Percentiles rank a stretch among this genome's conserved stretches.
Conservation (phyloP, 306 rosid genomes). For the Vigna reflexopilosa region DNA sequence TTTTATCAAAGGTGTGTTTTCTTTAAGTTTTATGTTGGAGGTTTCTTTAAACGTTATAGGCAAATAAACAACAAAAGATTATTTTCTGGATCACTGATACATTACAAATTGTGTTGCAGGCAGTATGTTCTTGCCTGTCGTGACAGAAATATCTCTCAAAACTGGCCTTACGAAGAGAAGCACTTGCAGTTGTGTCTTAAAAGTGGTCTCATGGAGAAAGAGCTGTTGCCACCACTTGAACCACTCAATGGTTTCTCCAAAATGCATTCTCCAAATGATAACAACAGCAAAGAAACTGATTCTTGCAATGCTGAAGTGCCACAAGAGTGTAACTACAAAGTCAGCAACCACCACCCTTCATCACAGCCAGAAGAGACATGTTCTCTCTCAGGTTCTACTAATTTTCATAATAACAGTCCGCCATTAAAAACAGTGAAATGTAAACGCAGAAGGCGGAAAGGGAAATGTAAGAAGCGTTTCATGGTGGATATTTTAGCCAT, state of each 20-base stretch:
- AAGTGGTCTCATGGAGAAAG: constrained; percentile 51
- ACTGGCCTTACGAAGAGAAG: constrained; percentile 69
- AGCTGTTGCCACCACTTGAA: constrained; percentile 65
- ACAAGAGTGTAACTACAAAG: constrained; percentile 37
- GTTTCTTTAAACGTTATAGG: neutral
- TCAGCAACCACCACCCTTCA: constrained; percentile 36
- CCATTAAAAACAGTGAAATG: constrained; percentile 38
- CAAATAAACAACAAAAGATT: neutral
- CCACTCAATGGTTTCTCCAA: constrained; percentile 41
- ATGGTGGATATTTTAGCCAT: constrained; percentile 60
- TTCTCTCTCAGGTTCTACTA: constrained; percentile 17
- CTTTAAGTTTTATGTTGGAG: too few relatives aligned
- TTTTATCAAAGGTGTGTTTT: neutral
- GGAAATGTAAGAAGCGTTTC: constrained; percentile 57
- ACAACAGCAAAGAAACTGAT: constrained; percentile 33
- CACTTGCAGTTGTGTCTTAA: constrained; percentile 57
- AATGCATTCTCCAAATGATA: constrained; percentile 38
- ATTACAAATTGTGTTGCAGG: constrained; percentile 46
- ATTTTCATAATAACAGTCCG: constrained; percentile 10
- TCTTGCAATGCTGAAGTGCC: constrained; percentile 29
- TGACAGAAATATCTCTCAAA: constrained; percentile 45
- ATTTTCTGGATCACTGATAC: neutral
- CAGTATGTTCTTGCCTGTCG: constrained; percentile 63
- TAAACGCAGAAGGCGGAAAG: constrained; percentile 45
- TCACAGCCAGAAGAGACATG: constrained; percentile 41